Evolutionary conservation across 805 yeast genomes (phyloP).

Genomic region (Starmerella vaccinii): DNA sequence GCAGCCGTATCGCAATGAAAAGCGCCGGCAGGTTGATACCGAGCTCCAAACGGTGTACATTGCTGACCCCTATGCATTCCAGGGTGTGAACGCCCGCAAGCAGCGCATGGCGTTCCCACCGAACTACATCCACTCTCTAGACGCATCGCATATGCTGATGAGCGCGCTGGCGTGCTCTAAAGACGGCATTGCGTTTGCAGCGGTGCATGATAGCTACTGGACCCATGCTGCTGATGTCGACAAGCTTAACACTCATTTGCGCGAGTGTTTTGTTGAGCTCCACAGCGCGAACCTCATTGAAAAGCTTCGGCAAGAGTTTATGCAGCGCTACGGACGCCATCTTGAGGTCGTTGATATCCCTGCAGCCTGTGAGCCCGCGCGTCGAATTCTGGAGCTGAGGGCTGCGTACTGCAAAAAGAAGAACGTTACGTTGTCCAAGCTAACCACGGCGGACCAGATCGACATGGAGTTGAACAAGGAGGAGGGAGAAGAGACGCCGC

Average conservation of each 20-base stretch:
- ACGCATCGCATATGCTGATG: slow-evolving; percentile 92
- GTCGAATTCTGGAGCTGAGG: slow-evolving; percentile 42
- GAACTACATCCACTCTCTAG: slow-evolving; percentile 85
- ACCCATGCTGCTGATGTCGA: slow-evolving; percentile 84
- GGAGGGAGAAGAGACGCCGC: slow-evolving; percentile 55
- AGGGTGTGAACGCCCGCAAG: slow-evolving; percentile 75
- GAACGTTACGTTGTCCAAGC: slow-evolving; percentile 25
- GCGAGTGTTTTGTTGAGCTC: slow-evolving; percentile 69
- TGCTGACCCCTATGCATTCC: slow-evolving; percentile 74
- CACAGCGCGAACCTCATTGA: slow-evolving; percentile 66
- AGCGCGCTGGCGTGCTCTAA: slow-evolving; percentile 72
- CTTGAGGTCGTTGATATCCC: slow-evolving; percentile 52
- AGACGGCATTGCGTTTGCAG: slow-evolving; percentile 62
- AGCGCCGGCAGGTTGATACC: slow-evolving; percentile 60
- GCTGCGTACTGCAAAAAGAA: slow-evolving; percentile 37
- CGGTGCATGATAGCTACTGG: slow-evolving; percentile 98
- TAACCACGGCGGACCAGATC: slow-evolving; percentile 64
- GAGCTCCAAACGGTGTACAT: slow-evolving; percentile 80
- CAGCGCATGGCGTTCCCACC: slow-evolving; percentile 95
- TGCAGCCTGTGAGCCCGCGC: slow-evolving; percentile 42
- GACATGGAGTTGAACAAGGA: slow-evolving; percentile 49
- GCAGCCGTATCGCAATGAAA: slow-evolving; percentile 78
- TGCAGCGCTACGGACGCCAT: slow-evolving; percentile 63
- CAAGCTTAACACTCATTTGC: slow-evolving; percentile 53
- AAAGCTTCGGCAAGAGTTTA: slow-evolving; percentile 66